phyloP scores from a whole-genome alignment of 495 filamentous ascomycete species.

The Halenospora varia region DNA sequence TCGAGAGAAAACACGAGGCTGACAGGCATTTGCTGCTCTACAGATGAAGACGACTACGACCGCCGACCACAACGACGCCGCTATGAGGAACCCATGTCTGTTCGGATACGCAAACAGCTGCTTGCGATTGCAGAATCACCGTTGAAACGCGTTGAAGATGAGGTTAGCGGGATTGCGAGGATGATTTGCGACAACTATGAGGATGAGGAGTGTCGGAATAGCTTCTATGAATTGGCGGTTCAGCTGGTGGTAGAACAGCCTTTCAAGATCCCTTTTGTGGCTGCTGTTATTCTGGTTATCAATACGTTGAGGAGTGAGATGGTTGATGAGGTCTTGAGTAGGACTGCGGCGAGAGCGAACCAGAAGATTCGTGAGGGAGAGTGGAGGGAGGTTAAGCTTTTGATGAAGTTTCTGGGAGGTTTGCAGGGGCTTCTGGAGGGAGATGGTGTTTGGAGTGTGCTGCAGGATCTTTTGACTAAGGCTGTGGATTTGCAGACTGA shows the following conservation, averaged over 20 bases:
- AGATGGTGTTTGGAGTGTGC: conserved; percentile 77
- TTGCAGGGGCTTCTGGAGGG: conserved; percentile 75
- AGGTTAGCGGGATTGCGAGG: conserved; percentile 70
- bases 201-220: conserved; percentile 65
- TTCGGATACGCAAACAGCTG: conserved; percentile 75
- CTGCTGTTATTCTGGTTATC: conserved; percentile 69
- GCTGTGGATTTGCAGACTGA: conserved; percentile 88
- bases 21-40: conserved; percentile 3
- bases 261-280: conserved; percentile 91
- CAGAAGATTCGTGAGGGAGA: conserved; percentile 61
- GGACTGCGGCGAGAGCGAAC: conserved; percentile 53
- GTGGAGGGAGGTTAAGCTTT: conserved; percentile 88
- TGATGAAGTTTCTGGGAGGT: conserved; percentile 80
- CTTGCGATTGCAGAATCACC: conserved; percentile 84
- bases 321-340: conserved; percentile 59
- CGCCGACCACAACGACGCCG: conserved; percentile 72
- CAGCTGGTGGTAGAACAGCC: conserved; percentile 87
- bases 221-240: conserved; percentile 66
- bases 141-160: conserved; percentile 75
- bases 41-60: conserved; percentile 71
- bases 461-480: conserved; percentile 80
- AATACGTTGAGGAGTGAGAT: conserved; percentile 70
- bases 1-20: conserved; percentile 12
- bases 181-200: conserved; percentile 75
- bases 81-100: conserved; percentile 72